Evolutionary conservation across 495 filamentous ascomycete genomes (phyloP), one percentile per base, ranked within the genome.

Genomic region (Neurospora tetraspora): DNA sequence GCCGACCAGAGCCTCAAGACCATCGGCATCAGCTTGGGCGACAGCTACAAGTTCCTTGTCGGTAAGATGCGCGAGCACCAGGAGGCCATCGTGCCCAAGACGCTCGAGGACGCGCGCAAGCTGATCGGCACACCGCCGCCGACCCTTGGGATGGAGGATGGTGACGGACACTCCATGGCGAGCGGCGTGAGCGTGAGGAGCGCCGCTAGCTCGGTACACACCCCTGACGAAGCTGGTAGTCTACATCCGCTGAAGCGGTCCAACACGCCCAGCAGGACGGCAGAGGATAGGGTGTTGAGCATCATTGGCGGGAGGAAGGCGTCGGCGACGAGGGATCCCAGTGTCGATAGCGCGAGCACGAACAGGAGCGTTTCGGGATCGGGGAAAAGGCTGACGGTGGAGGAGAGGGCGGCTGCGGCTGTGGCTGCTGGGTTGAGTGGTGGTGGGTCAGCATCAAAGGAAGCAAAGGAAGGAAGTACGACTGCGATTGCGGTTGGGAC

Each of bases 1-100:
- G 96, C 96, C 18, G 96, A 98, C 76, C 92, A 97, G 77, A 86
- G 94, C 10, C 83, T 98, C 75, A 97, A 97, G 74, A 95, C 91
- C 12, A 95, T 99, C 72, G 89, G 95, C 71, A 92, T 85, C 72
- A 92, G 94, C 31, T 83, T 99, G 11, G 94, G 95, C 39, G 92
- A 91, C 75, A 96, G 93, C 77, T 97, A 97, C 82, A 96, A 94
- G 76, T 96, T 98, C 73, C 83, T 98, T 11, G 90, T 99, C 69
- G 95, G 95, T 43, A 92, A 94, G 75, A 88, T 98, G 36, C 91
- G 91, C 76, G 94, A 97, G 75, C 86, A 85, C 31, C 73, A 73
- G 39, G 80, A 86, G 59, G 87, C 83, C 34, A 76, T 86, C 36
- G 83, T 97, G 1, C 96, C 96, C 14, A 93, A 93, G 73, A 98